Conservation (phyloP, 2,329 filamentous ascomycete species). For the Aspergillus arachidicola region DNA sequence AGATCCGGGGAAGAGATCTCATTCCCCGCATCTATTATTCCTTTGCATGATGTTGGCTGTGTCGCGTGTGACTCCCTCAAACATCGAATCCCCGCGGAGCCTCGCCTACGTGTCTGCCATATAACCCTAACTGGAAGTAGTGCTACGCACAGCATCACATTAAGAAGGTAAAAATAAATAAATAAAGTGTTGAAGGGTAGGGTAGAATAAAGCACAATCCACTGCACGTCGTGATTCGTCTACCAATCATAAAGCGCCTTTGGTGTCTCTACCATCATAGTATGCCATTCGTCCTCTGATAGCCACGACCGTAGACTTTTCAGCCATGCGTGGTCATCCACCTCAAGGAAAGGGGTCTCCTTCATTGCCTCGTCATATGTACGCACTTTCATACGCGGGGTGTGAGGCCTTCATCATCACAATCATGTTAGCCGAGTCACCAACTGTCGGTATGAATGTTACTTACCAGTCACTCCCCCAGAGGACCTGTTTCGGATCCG, state of each 20-base stretch:
- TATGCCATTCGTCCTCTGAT: slow-evolving; percentile 26
- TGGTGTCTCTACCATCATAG: slow-evolving; percentile 28
- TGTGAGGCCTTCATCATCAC: slow-evolving; percentile 34
- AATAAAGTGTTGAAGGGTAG: too few relatives aligned
- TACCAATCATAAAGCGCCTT: slow-evolving; percentile 22
- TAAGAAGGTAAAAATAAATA: too few relatives aligned
- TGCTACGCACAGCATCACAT: not conserved
- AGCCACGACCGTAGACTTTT: slow-evolving; percentile 29
- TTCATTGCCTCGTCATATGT: slow-evolving; percentile 35
- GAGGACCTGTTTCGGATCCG: slow-evolving; percentile 23
- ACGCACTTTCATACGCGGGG: slow-evolving; percentile 41
- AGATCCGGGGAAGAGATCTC: not conserved
- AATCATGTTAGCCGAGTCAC: not conserved
- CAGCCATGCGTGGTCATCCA: slow-evolving; percentile 33
- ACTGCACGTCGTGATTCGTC: not conserved
- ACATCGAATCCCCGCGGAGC: not conserved
- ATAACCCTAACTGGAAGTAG: not conserved
- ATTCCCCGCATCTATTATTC: not conserved
- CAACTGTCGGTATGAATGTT: not conserved
- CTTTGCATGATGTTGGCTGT: not conserved
- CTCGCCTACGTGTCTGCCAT: not conserved
- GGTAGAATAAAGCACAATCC: too few relatives aligned
- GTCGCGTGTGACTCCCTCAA: not conserved
- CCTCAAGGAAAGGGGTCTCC: slow-evolving; percentile 31
- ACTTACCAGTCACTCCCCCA: slow-evolving; percentile 44